Conservation (phyloP, 495 filamentous ascomycete species). For the Xylaria curta region DNA sequence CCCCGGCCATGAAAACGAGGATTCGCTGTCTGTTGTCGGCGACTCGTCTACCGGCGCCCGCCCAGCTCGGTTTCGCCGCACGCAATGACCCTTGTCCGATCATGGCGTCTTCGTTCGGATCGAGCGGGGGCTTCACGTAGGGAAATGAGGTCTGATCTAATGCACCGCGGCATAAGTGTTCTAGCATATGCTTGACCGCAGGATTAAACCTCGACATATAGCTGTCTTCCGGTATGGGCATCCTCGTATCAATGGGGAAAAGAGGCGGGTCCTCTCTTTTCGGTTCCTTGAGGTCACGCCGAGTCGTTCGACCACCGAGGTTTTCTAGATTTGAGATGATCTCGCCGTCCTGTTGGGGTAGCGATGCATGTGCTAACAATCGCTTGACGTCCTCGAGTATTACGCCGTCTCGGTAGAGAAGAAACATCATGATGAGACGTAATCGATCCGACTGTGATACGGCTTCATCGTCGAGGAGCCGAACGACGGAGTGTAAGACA, state of each 20-base stretch:
- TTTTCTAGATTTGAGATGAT: conserved; percentile 80
- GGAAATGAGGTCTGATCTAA: conserved; percentile 79
- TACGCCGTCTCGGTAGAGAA: conserved; percentile 88
- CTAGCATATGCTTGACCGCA: conserved; percentile 78
- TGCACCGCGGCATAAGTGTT: conserved; percentile 68
- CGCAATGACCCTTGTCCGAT: conserved; percentile 77
- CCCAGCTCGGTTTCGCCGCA: conserved; percentile 92
- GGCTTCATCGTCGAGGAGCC: conserved; percentile 80
- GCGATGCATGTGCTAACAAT: conserved; percentile 80
- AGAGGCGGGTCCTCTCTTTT: conserved; percentile 67
- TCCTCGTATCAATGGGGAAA: conserved; percentile 67
- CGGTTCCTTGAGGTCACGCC: conserved; percentile 74
- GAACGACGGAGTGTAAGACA: conserved; percentile 81
- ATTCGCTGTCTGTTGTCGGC: conserved; percentile 88
- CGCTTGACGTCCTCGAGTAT: conserved; percentile 84
- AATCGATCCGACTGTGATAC: conserved; percentile 75
- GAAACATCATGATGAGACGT: conserved; percentile 81
- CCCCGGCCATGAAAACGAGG: conserved; percentile 95
- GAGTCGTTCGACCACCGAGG: conserved; percentile 77
- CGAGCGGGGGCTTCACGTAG: conserved; percentile 75
- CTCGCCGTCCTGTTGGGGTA: conserved; percentile 74
- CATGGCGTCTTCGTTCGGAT: conserved; percentile 59
- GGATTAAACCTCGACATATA: conserved; percentile 75
- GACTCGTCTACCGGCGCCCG: conserved; percentile 73
- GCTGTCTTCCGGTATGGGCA: conserved; percentile 61